Evolutionary conservation across 805 yeast species (phyloP).

Genomic region (Wickerhamiella kazuoi): DNA sequence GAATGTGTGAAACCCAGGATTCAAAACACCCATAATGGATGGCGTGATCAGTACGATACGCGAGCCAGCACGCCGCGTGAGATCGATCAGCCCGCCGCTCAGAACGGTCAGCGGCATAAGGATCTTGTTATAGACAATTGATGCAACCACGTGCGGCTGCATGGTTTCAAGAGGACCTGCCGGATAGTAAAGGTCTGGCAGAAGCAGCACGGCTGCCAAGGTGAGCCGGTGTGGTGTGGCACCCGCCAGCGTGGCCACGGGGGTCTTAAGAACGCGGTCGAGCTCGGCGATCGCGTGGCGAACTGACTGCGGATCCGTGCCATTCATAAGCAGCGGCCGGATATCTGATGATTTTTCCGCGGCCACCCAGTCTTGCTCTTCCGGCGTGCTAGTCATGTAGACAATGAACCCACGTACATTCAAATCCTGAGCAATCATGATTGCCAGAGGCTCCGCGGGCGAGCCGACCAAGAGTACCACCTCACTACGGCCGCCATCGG

Average conservation of each 20-base stretch:
- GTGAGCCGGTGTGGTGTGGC: conserved; percentile 37
- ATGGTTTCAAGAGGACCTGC: conserved; percentile 48
- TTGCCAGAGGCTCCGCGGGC: conserved; percentile 54
- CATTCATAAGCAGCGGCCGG: conserved; percentile 39
- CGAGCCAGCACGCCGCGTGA: conserved; percentile 34
- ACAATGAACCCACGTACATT: conserved; percentile 70
- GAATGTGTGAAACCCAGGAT: conserved; percentile 45
- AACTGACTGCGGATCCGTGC: conserved; percentile 29
- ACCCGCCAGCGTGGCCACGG: conserved; percentile 41
- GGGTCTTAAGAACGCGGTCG: conserved; percentile 30
- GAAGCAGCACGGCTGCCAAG: conserved; percentile 46
- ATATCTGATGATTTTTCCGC: conserved; percentile 50
- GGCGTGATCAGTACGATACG: conserved; percentile 39
- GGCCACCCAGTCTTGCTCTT: conserved; percentile 34
- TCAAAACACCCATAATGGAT: conserved; percentile 34
- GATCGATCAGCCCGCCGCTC: conserved; percentile 35
- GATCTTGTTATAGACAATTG: conserved; percentile 29
- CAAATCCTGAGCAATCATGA: conserved; percentile 53
- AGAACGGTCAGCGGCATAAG: conserved; percentile 34
- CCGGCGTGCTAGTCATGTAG: conserved; percentile 48
- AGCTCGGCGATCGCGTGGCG: conserved; percentile 34
- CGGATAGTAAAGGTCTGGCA: conserved; percentile 55
- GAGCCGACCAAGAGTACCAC: conserved; percentile 62
- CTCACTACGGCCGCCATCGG: conserved; percentile 58
- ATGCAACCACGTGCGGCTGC: conserved; percentile 34